A percentile compares a stretch with the other conserved stretches of the same genome.
Conservation (phyloP, 768 basidiomycete species). For the Inosperma sp. region DNA sequence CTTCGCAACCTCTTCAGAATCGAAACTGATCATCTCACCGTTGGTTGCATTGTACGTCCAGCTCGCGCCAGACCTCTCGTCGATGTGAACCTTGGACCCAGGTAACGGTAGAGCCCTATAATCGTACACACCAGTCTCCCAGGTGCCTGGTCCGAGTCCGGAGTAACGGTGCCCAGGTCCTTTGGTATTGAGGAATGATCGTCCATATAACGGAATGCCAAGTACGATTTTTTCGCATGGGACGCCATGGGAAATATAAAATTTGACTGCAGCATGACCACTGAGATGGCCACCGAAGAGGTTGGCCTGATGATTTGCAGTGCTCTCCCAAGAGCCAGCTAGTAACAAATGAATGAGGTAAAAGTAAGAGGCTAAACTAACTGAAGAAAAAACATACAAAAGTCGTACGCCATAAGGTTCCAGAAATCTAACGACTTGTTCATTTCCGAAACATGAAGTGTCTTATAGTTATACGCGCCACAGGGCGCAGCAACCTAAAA, state of each 20-base stretch:
- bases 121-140: conserved; percentile 92
- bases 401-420: conserved; percentile 97
- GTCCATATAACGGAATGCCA: conserved; percentile 91
- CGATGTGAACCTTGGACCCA: conserved; percentile 59
- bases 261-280: conserved; percentile 59
- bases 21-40: conserved; percentile 81
- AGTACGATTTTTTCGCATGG: conserved; percentile 75
- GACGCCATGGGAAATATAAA: conserved; percentile 71
- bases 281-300: conserved; percentile 65
- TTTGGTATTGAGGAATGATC: conserved; percentile 80
- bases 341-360: conserved; percentile 4
- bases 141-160: conserved; percentile 82
- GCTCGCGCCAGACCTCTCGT: conserved; percentile 66
- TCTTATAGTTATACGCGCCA: conserved; percentile 81
- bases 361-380: not conserved
- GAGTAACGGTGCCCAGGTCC: conserved; percentile 78
- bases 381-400: conserved; percentile 41
- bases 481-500: conserved; percentile 86
- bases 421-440: conserved; percentile 86
- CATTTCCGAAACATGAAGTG: conserved; percentile 79
- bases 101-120: conserved; percentile 85
- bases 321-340: conserved; percentile 75
- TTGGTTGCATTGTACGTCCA: conserved; percentile 76
- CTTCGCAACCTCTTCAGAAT: conserved; percentile 60
- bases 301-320: conserved; percentile 83